Percentiles rank a stretch among this genome's conserved stretches.
Evolutionary conservation across 2,329 filamentous ascomycete genomes (phyloP).

Genomic region (Clonostachys rosea): DNA sequence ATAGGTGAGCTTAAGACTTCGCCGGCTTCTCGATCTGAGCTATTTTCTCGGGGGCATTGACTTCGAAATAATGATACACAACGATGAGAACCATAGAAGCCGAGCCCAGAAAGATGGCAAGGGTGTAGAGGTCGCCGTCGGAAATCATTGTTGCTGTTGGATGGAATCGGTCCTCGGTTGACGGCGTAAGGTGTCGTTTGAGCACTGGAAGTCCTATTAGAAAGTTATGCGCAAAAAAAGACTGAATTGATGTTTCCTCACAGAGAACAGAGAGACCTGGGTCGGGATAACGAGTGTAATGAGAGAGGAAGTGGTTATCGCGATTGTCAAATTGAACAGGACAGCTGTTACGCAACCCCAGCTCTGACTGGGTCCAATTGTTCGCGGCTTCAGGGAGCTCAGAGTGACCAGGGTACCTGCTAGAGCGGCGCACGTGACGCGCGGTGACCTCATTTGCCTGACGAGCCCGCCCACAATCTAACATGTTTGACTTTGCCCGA

Average conservation of each 20-base stretch:
- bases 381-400: neutral
- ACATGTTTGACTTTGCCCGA: neutral
- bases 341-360: slow-evolving; percentile 1
- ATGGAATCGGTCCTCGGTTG: slow-evolving; percentile 1
- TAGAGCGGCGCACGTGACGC: slow-evolving; percentile 6
- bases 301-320: neutral
- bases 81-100: slow-evolving; percentile 89
- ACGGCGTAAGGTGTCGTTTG: neutral
- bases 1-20: too few species aligned
- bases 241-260: neutral
- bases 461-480: neutral
- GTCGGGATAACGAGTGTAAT: neutral
- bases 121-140: slow-evolving; percentile 83
- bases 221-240: neutral
- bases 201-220: neutral
- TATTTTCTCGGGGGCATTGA: slow-evolving; percentile 58
- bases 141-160: slow-evolving; percentile 73
- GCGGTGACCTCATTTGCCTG: slow-evolving; percentile 5
- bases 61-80: slow-evolving; percentile 92
- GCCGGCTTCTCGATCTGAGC: neutral
- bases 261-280: neutral
- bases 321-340: slow-evolving; percentile 1
- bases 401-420: neutral
- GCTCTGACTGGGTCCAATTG: neutral
- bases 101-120: slow-evolving; percentile 90